Evolutionary conservation across 306 rosid genomes (phyloP).

Genomic region (Castanea crenata): DNA sequence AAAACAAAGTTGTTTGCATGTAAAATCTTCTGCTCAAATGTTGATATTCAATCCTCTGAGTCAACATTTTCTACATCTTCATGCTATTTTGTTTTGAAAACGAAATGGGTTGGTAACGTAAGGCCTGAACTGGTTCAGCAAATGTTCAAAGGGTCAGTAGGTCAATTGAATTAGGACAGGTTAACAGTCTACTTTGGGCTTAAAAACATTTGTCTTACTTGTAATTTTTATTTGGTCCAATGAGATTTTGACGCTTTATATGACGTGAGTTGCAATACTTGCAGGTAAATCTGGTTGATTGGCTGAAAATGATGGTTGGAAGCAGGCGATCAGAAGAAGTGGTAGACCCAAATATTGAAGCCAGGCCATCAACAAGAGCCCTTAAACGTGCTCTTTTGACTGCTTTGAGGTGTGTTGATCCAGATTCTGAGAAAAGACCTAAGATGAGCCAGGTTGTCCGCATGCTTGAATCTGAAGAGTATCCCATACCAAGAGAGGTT

Average conservation of each 20-base stretch:
- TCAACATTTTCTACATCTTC: background rate
- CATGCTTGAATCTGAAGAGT: conserved; percentile 92
- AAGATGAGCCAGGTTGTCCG: conserved; percentile 92
- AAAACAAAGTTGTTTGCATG: background rate
- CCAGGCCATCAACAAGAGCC: conserved; percentile 80
- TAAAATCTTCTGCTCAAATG: background rate
- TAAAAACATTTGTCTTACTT: background rate
- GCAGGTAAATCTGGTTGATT: conserved; percentile 88
- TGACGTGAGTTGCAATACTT: conserved; percentile 18
- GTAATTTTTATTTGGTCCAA: conserved; percentile 2
- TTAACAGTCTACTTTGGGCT: background rate
- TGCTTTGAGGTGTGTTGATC: conserved; percentile 89
- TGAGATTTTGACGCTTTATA: conserved; percentile 7
- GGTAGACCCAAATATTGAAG: conserved; percentile 81
- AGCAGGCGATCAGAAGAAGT: conserved; percentile 88
- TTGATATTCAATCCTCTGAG: background rate
- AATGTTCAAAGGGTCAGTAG: background rate
- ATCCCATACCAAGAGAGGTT: conserved; percentile 89
- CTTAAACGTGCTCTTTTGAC: conserved; percentile 82
- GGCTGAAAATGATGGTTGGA: conserved; percentile 96
- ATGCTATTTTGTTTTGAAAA: background rate
- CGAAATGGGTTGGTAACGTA: background rate
- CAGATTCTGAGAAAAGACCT: conserved; percentile 91
- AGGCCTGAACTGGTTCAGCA: background rate
- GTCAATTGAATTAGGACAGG: background rate